These are phyloP conservation scores for Penicillium pulvis DNA, from an alignment of 495 filamentous ascomycete genomes.

Conservation along the genomic window DNA sequence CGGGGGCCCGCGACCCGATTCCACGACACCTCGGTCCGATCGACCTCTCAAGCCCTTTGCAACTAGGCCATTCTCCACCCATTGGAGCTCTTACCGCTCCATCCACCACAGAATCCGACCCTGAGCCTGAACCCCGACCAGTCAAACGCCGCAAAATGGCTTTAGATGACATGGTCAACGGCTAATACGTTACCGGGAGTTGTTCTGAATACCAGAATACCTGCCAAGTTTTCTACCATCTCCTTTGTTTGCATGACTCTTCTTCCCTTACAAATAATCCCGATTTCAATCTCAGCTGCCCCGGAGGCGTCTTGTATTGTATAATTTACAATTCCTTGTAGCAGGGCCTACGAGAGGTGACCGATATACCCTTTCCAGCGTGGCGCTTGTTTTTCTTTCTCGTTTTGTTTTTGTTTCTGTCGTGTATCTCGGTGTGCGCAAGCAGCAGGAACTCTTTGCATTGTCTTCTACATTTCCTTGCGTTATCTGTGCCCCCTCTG, in stretches of 20 bases:
- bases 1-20: slow-evolving; percentile 26
- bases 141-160: slow-evolving; percentile 71
- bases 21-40: slow-evolving; percentile 30
- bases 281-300: slow-evolving; percentile 14
- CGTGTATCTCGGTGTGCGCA: slow-evolving; percentile 7
- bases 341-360: slow-evolving; percentile 40
- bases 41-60: slow-evolving; percentile 22
- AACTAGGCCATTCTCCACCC: slow-evolving; percentile 23
- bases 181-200: slow-evolving; percentile 23
- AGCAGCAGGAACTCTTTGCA: slow-evolving; percentile 8
- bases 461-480: background rate
- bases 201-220: background rate
- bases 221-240: background rate
- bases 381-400: slow-evolving; percentile 6
- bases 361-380: slow-evolving; percentile 24
- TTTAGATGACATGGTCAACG: slow-evolving; percentile 52
- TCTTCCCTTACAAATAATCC: slow-evolving; percentile 8
- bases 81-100: slow-evolving; percentile 19
- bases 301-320: slow-evolving; percentile 32
- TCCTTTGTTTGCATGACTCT: slow-evolving; percentile 8
- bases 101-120: slow-evolving; percentile 25
- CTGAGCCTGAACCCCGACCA: slow-evolving; percentile 51
- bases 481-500: background rate
- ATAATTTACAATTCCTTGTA: slow-evolving; percentile 32
- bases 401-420: slow-evolving; percentile 1